Base-by-base conservation (phyloP, 169 alveolate species). In the Babesia ovis region DNA sequence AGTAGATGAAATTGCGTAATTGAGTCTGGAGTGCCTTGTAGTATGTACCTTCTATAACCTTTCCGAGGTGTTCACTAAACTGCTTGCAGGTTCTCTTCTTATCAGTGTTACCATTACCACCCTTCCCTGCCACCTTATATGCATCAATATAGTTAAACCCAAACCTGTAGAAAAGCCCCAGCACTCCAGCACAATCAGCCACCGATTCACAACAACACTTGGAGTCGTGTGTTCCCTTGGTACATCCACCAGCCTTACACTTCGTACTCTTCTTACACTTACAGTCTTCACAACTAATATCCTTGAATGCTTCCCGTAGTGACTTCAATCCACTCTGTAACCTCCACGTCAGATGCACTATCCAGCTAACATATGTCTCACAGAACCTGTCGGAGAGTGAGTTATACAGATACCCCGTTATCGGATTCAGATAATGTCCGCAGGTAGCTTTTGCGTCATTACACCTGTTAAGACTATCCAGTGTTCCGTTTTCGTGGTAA, bases 151-250 rank as follows among this genome's bases (percentile, higher is more conserved):
- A n/a, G n/a, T n/a, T 14, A 32, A 55, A 55, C 5, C 64, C 64
- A 55, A 23, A 55, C 16, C 25, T 9, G 51, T 34, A 57, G 34
- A 57, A 18, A 14, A 57, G n/a, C 27, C 50, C 50, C 8, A 57
- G 51, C 16, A 37, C 68, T 4, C 51, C 46, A 27, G 68, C 53
- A 37, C 68, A 57, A 14, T 5, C 46, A 12, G 29, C 68, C 11
- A 57, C 32, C 22, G 31, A 18, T 37, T 6, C 50, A 37, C 68
- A 57, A n/a, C n/a, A n/a, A n/a, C n/a, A n/a, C n/a, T n/a, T 48
- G 5, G n/a, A n/a, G n/a, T n/a, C n/a, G n/a, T n/a, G n/a, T n/a
- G n/a, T n/a, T 8, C 46, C 46, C 14, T 39, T 14, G 8, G 8
- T 39, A 14, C 46, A 39, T n/a, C n/a, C n/a, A n/a, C n/a, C n/a